Base-by-base conservation (phyloP, 2,329 filamentous ascomycete genomes). In the Cordyceps pruinosa region DNA sequence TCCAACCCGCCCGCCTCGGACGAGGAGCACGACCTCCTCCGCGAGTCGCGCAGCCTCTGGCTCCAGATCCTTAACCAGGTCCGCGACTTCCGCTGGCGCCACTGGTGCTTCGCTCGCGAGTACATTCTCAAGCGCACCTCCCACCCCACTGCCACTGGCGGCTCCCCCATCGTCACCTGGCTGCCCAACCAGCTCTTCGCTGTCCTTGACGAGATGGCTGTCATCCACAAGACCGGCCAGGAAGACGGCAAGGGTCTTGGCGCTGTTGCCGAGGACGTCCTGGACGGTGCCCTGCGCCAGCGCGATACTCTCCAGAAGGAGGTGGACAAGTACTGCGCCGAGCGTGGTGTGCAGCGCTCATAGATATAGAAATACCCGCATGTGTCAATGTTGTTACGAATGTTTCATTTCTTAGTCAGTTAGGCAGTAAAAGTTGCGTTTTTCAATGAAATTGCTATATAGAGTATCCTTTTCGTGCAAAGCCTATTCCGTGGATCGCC, bases 71-170 rank as follows among this genome's bases (percentile, higher is more conserved):
- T 92, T 48, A 80, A 93, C 68, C 85, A 91, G 70, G 87, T 93
- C 9, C 82, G 89, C 57, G 87, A 90, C 68, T 93, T 93, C 75
- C 77, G 89, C 59, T 93, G 88, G 87, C 77, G 89, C 7, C 89
- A 93, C 71, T 93, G 89, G 89, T 89, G 87, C 69, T 93, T 93
- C 68, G 89, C 88, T 2, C 79, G 88, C 59, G 88, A 92, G 76
- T 93, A 93, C 68, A 92, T 93, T 64, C 79, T 93, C 61, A 90
- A 90, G 77, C 82, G 84, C 66, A 91, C 86, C 1, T 76, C 75
- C 19, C 88, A 93, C 67, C 88, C 89, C 0, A 90, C 86, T 2
- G 89, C 89, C 0, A 93, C 89, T 0, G 89, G 89, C 2, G 89
- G 89, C 19, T 89, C 85, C 63, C 89, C 89, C 4, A 92, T 93